phyloP scores from a whole-genome alignment of 331 rosid species.

The Rosa hybrid region DNA sequence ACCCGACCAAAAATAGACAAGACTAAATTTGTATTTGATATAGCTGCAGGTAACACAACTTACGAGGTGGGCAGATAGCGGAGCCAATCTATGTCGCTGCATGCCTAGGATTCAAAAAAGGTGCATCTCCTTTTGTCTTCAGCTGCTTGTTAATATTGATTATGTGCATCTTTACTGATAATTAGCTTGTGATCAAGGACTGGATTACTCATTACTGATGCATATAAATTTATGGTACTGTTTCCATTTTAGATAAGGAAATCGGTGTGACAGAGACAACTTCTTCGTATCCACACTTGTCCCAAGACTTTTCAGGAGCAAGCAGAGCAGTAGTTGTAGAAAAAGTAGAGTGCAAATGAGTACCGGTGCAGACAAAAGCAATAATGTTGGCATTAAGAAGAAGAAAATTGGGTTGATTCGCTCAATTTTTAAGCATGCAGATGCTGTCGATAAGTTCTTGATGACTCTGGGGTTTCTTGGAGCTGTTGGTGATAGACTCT shows the following conservation, averaged over 20 bases:
- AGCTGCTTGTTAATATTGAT: neutral
- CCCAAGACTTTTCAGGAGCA: no score
- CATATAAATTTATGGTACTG: neutral
- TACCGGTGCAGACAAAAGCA: neutral
- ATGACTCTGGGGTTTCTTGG: constrained; percentile 70
- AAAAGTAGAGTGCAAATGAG: neutral
- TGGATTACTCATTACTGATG: neutral
- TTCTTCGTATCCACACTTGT: neutral
- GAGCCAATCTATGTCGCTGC: no score
- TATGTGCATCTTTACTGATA: neutral
- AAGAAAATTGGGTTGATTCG: constrained; percentile 39
- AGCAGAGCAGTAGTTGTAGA: no score
- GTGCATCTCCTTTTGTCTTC: neutral
- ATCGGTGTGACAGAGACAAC: neutral
- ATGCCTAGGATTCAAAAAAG: neutral
- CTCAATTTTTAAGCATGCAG: constrained; percentile 82
- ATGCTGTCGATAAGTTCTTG: constrained; percentile 43
- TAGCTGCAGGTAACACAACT: no score
- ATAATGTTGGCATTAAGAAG: neutral
- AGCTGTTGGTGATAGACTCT: constrained; percentile 60
- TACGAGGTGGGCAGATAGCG: no score
- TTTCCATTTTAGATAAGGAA: neutral
- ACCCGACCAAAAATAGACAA: neutral
- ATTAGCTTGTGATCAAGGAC: neutral
- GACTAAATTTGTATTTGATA: neutral